Base-by-base conservation (phyloP, 148 eudicot species). In the Gaultheria prostrata region DNA sequence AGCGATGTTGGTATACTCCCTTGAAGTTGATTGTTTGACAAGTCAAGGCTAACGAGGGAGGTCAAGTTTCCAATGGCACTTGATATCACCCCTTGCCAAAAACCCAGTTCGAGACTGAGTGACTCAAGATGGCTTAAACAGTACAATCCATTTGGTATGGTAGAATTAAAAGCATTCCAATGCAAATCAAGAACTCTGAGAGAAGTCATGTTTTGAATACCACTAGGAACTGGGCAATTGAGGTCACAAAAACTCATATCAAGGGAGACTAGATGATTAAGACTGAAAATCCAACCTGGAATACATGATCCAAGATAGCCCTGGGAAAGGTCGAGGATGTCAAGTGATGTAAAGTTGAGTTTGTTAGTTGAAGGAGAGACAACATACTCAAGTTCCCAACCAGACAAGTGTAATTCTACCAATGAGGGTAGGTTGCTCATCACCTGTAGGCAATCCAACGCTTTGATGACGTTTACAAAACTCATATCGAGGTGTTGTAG, bases 11-110 rank as follows among this genome's bases (percentile, higher is more conserved):
- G 43, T 39, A 39, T 39, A 39, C 43, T 39, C 43, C 43, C 43
- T 39, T 39, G 43, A 39, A 39, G 43, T 39, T 39, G 43, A 39
- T 39, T 39, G 43, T 3, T 0, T 0, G 61, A 24, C 18, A 85
- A 33, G 59, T 85, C 82, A 30, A 85, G 77, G 18, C 11, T 53
- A 10, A 8, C 15, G 10, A 86, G 85, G 63, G 85, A 78, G 33
- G 59, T 82, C 46, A 82, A 49, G 24, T 39, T 39, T 3, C 39
- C 39, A 35, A 35, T 35, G 39, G 71, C 80, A 80, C 28, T 74
- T 54, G 86, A 33, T 17, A 80, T 56, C 3, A 81, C 65, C 35
- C 79, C 78, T 50, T 77, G 50, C 77, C 57, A 80, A 18, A 0
- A 28, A 35, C 39, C 4, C 39, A 35, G 39, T 35, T 6, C 39